A percentile compares a stretch with the other conserved stretches of the same genome.
Conservation (phyloP, 1,284 basidiomycete genomes). For the Apiotrichum gamsii region DNA sequence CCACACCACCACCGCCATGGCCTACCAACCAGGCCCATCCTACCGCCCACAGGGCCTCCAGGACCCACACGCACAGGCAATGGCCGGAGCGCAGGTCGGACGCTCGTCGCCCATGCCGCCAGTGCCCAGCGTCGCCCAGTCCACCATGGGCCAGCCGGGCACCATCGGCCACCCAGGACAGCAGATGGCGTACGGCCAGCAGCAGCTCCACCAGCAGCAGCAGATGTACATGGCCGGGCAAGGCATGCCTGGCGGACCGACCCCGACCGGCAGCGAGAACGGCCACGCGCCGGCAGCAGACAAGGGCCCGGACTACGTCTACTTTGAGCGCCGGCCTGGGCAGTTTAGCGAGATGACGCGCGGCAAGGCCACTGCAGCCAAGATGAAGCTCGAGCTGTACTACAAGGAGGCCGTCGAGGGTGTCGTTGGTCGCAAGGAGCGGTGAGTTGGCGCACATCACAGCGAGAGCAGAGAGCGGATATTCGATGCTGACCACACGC, state of each 20-base stretch:
- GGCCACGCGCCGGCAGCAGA: slow-evolving; percentile 19
- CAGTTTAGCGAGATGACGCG: slow-evolving; percentile 82
- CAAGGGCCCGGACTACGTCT: slow-evolving; percentile 70
- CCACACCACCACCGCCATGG: slow-evolving; percentile 13
- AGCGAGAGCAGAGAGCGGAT: too few relatives aligned
- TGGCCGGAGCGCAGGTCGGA: slow-evolving; percentile 17
- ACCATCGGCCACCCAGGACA: slow-evolving; percentile 5
- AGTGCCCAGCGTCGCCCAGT: slow-evolving; percentile 27
- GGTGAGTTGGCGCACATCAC: slow-evolving; percentile 50
- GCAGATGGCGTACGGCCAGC: slow-evolving; percentile 8
- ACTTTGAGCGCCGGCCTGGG: slow-evolving; percentile 81
- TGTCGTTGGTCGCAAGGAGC: slow-evolving; percentile 78
- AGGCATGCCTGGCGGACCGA: background rate
- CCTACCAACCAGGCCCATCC: slow-evolving; percentile 27
- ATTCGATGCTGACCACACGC: slow-evolving; percentile 6
- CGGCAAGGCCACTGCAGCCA: slow-evolving; percentile 88
- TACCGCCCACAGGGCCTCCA: slow-evolving; percentile 9
- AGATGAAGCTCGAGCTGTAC: slow-evolving; percentile 94
- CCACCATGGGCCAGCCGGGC: slow-evolving; percentile 37
- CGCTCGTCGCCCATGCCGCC: slow-evolving; percentile 35
- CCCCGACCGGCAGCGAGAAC: background rate
- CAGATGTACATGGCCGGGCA: background rate
- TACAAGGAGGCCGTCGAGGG: slow-evolving; percentile 94
- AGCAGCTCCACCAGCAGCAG: slow-evolving; percentile 2
- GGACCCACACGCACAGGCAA: slow-evolving; percentile 16